Evolutionary conservation across 129 eudicot genomes (phyloP), one percentile per base, ranked within the genome.

Genomic region (Solidago caesia): DNA sequence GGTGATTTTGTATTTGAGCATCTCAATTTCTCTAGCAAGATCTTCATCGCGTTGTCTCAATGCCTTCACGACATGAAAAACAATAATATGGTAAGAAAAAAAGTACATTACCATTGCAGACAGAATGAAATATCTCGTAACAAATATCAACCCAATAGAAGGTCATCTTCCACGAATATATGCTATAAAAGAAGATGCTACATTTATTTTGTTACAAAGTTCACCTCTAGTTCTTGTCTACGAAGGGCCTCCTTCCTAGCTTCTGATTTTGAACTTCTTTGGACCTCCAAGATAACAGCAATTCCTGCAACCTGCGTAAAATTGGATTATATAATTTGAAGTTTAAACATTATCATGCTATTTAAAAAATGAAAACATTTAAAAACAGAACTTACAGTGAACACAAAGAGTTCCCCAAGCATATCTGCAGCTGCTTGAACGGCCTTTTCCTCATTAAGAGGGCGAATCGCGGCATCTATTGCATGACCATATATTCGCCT

Each of bases 351-450:
- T 44, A 21, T 3, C 16, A 49, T 12, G 44, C 8, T 67, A 67
- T 44, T 55, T 62, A 10, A 71, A 3, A 5, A 26, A 13, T 13
- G 46, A 71, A 52, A 63, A 43, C 4, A 8, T 21, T 25, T 7
- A 52, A 47, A 44, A 15, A 45, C 39, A 33, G 79, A 72, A 29
- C 59, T 26, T 82, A 92, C 97, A 73, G 88, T 55, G 88, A 87
- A 92, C 58, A 92, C 78, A 46, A 87, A 92, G 68, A 85, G 86
- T 78, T 92, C 97, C 45, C 97, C 97, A 27, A 92, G 69, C 77
- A 92, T 88, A 77, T 92, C 97, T 27, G 93, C 93, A 75, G 97
- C 97, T 78, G 89, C 93, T 81, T 92, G 97, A 45, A 92, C 93
- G 68, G 97, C 97, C 68, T 87, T 87, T 49, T 87, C 97, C 81